Percentiles rank a stretch among this genome's conserved stretches.
Evolutionary conservation across 495 filamentous ascomycete species (phyloP).

Genomic region (Penicillium canariense): DNA sequence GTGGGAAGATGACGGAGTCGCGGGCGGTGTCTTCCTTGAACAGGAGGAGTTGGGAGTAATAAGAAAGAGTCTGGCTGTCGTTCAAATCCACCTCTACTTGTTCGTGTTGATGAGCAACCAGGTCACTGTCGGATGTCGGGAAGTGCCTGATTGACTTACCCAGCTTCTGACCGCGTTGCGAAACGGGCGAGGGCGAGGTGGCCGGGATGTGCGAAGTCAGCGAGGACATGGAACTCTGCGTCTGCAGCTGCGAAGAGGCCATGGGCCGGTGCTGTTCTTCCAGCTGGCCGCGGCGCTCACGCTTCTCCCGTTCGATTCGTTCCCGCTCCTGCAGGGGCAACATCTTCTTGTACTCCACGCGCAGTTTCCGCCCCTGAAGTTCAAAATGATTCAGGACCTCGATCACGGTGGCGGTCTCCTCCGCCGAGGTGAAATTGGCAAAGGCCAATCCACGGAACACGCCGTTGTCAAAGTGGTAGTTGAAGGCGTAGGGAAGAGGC

Average conservation of each 20-base stretch:
- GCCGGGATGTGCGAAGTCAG: conserved; percentile 68
- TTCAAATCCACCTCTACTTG: conserved; percentile 79
- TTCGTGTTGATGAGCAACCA: conserved; percentile 11
- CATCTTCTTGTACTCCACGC: conserved; percentile 99
- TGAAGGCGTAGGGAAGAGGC: conserved; percentile 95
- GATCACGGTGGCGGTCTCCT: conserved; percentile 90
- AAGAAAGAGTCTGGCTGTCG: conserved; percentile 79
- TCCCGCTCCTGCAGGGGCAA: conserved; percentile 90
- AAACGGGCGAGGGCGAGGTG: conserved; percentile 71
- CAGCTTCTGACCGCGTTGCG: conserved; percentile 59
- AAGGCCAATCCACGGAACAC: conserved; percentile 96
- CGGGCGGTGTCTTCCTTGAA: conserved; percentile 78
- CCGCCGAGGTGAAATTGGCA: conserved; percentile 94
- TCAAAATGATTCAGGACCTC: conserved; percentile 91
- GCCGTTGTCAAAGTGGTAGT: conserved; percentile 98
- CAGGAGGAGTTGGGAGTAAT: conserved; percentile 82
- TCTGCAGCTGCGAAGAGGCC: conserved; percentile 61
- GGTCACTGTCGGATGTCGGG: conserved; percentile 4
- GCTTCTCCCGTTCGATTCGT: conserved; percentile 94
- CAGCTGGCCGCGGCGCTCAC: conserved; percentile 91
- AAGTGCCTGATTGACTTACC: conserved; percentile 44
- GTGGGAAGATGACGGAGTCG: conserved; percentile 80
- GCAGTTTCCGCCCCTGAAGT: conserved; percentile 86
- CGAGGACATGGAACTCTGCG: conserved; percentile 81
- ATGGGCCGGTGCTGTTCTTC: conserved; percentile 93